Conservation (phyloP, 2,329 filamentous ascomycete genomes). For the Apiospora phragmitis region DNA sequence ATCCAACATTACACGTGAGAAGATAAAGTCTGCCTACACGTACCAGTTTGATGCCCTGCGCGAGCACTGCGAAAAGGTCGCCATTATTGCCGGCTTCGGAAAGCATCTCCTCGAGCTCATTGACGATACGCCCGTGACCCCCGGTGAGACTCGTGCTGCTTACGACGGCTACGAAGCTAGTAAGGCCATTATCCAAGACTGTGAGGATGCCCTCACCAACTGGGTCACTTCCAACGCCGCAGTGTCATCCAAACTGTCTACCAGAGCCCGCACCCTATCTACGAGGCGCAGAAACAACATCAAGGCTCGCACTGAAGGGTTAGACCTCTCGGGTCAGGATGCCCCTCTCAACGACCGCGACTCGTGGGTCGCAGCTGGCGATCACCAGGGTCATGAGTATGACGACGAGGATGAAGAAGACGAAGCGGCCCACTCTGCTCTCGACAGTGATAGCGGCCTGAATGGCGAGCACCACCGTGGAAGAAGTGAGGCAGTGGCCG, state of each 20-base stretch:
- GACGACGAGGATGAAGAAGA: constrained; percentile 67
- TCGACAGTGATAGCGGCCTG: constrained; percentile 53
- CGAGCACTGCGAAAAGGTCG: constrained; percentile 97
- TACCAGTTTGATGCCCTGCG: constrained; percentile 98
- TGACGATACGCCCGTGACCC: constrained; percentile 95
- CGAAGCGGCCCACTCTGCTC: constrained; percentile 54
- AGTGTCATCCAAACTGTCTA: constrained; percentile 83
- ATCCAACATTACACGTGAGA: constrained; percentile 98
- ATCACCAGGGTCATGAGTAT: constrained; percentile 58
- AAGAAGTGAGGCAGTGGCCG: constrained; percentile 51
- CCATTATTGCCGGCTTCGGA: constrained; percentile 95
- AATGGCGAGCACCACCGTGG: constrained; percentile 60
- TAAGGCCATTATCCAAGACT: constrained; percentile 99
- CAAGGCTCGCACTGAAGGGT: constrained; percentile 64
- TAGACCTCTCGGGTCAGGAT: constrained; percentile 84
- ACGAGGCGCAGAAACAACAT: constrained; percentile 78
- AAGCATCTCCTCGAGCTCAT: constrained; percentile 98
- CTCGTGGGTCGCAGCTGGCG: constrained; percentile 78
- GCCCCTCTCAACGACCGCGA: constrained; percentile 74
- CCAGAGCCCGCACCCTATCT: constrained; percentile 82
- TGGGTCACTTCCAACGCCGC: constrained; percentile 92
- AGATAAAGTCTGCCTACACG: constrained; percentile 96
- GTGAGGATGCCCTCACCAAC: constrained; percentile 94
- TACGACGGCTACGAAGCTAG: constrained; percentile 98
- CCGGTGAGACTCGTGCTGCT: constrained; percentile 90